Evolutionary conservation across 495 filamentous ascomycete genomes (phyloP).

Genomic region (Daldinia loculata): DNA sequence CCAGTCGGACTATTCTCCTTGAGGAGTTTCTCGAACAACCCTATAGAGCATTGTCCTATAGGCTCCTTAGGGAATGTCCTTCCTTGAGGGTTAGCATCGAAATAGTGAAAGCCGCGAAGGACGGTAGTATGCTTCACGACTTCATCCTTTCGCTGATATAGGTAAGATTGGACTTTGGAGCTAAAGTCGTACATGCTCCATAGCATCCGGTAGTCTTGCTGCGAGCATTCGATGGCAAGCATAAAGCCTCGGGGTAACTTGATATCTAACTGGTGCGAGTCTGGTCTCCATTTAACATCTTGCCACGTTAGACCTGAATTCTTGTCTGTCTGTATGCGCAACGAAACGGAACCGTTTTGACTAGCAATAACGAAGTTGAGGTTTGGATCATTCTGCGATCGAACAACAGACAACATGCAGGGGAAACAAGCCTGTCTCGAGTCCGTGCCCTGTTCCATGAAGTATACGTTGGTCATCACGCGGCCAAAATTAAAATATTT

Average conservation of each 20-base stretch:
- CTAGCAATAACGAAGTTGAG: constrained; percentile 75
- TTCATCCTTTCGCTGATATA: constrained; percentile 73
- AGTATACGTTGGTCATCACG: constrained; percentile 72
- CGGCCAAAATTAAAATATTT: constrained; percentile 76
- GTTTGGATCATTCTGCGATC: constrained; percentile 71
- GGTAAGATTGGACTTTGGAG: constrained; percentile 71
- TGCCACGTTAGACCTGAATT: constrained; percentile 78
- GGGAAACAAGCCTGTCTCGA: constrained; percentile 70
- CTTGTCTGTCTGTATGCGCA: constrained; percentile 74
- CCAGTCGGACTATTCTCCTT: constrained; percentile 72
- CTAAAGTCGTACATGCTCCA: constrained; percentile 86
- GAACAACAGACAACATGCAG: constrained; percentile 75
- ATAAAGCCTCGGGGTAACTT: constrained; percentile 74
- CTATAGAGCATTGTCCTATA: constrained; percentile 71
- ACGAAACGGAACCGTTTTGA: constrained; percentile 76
- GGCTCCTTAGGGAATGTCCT: constrained; percentile 76
- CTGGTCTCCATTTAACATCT: constrained; percentile 77
- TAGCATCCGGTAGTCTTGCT: constrained; percentile 76
- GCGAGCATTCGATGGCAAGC: constrained; percentile 71
- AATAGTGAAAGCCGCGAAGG: constrained; percentile 75
- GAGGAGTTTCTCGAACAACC: constrained; percentile 73
- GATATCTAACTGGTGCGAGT: constrained; percentile 67
- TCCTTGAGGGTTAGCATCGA: constrained; percentile 70
- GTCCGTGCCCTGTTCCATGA: constrained; percentile 73
- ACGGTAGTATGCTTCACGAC: constrained; percentile 68